Conservation (phyloP, 2,329 filamentous ascomycete species). For the Scortechinia acanthostroma region DNA sequence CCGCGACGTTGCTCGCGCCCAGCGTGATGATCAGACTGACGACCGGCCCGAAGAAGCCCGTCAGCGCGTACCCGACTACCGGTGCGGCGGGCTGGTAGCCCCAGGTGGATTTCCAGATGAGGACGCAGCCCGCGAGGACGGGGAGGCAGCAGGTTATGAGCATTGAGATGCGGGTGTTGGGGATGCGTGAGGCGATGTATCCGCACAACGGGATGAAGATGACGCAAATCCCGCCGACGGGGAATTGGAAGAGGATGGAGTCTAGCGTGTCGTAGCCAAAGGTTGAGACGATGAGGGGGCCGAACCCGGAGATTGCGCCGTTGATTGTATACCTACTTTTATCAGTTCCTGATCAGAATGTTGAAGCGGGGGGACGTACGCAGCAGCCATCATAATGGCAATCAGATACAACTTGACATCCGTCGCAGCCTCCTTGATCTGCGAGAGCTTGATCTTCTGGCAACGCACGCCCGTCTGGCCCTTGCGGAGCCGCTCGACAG, state of each 20-base stretch:
- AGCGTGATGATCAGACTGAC: slow-evolving; percentile 53
- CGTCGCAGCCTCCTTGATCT: slow-evolving; percentile 47
- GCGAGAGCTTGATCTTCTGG: slow-evolving; percentile 47
- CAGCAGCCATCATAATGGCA: slow-evolving; percentile 61
- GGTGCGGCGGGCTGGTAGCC: slow-evolving; percentile 56
- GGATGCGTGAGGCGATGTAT: slow-evolving; percentile 49
- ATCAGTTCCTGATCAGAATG: not conserved
- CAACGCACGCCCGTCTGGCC: slow-evolving; percentile 59
- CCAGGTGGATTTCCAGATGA: slow-evolving; percentile 69
- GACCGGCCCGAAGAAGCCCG: slow-evolving; percentile 67
- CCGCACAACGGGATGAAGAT: slow-evolving; percentile 61
- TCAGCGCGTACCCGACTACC: slow-evolving; percentile 65
- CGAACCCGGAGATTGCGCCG: slow-evolving; percentile 65
- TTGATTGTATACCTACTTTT: slow-evolving; percentile 56
- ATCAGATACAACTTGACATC: slow-evolving; percentile 61
- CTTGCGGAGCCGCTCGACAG: slow-evolving; percentile 53
- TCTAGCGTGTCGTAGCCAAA: slow-evolving; percentile 60
- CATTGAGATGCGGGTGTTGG: slow-evolving; percentile 58
- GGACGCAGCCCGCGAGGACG: slow-evolving; percentile 66
- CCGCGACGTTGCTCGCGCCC: slow-evolving; percentile 64
- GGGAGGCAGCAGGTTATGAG: slow-evolving; percentile 63
- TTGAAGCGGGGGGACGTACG: slow-evolving; percentile 20
- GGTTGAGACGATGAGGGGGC: slow-evolving; percentile 64
- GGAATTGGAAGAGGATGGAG: slow-evolving; percentile 69
- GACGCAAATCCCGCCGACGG: slow-evolving; percentile 63